Base-by-base conservation (phyloP, 2,329 filamentous ascomycete genomes). In the Fusarium drepaniforme region DNA sequence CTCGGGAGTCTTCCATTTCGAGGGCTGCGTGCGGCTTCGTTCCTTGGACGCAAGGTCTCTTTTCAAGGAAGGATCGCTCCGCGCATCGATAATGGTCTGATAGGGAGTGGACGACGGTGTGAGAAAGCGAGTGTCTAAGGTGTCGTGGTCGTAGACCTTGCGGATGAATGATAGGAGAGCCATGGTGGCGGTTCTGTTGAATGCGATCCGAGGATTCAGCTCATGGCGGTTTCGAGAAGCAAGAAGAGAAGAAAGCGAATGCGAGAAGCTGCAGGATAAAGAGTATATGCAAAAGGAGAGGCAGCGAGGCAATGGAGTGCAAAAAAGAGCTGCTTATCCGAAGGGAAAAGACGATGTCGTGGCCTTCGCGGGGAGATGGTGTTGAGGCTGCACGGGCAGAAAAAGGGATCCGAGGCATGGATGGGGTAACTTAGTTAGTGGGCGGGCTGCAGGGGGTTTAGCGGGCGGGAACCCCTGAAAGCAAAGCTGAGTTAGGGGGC, bases 1-100 rank as follows among this genome's bases (percentile, higher is more conserved):
- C 84, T 99, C 97, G 4, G 89, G 88, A 0, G 95, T 97, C 28
- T 88, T 90, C 96, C 96, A 99, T 91, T 90, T 93, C 51, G 96
- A 89, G 40, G 91, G 90, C 71, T 89, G 87, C 66, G 83, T 88
- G 79, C 82, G 81, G 49, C 80, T 81, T 71, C 82, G 83, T 57
- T 81, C 85, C 82, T 86, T 86, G 64, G 78, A 65, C 16, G 76
- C 64, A 46, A 79, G 67, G 65, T 81, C 75, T 68, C 74, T 78
- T 65, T 81, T 81, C 77, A 78, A 65, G 67, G 83, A 78, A 33
- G 85, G 79, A 72, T 89, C 86, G 71, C 81, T 73, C 49, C 88
- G 86, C 71, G 87, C 83, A 78, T 91, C 88, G 70, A 89, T 83
- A 67, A 89, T 85, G 44, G 87, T 84, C 79, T 88, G 88, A 82